A percentile compares a stretch with the other conserved stretches of the same genome.
phyloP scores from a whole-genome alignment of 345 rosid species.

The Xanthoceras sorbifolium region DNA sequence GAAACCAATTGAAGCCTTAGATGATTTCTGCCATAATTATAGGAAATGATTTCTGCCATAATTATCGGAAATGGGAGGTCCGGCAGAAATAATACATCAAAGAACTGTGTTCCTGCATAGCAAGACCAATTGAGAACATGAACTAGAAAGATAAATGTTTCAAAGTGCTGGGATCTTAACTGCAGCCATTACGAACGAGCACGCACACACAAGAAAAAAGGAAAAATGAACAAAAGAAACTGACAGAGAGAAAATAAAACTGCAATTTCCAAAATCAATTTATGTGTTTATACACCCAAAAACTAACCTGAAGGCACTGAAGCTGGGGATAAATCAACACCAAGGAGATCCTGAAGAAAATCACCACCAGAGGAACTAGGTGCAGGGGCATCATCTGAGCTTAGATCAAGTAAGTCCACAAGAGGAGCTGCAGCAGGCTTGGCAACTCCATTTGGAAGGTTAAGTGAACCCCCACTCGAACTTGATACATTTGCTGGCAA shows the following conservation, averaged over 20 bases:
- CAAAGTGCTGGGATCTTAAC: neutral
- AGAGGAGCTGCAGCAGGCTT: slow-evolving; percentile 76
- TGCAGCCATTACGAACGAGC: neutral
- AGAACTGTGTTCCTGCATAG: neutral
- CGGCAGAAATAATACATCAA: neutral
- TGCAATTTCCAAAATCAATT: slow-evolving; percentile 5
- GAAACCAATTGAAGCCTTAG: neutral
- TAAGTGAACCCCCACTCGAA: slow-evolving; percentile 57
- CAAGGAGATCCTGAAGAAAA: slow-evolving; percentile 91
- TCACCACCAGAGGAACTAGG: slow-evolving; percentile 81
- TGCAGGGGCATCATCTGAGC: slow-evolving; percentile 75
- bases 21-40: slow-evolving; percentile 7
- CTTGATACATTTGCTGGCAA: slow-evolving; percentile 70
- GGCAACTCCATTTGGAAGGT: slow-evolving; percentile 84
- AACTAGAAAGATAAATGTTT: neutral
- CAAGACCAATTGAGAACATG: slow-evolving; percentile 1
- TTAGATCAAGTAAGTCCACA: slow-evolving; percentile 82
- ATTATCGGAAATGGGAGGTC: slow-evolving; percentile 9
- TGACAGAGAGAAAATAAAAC: neutral
- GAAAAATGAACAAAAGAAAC: neutral
- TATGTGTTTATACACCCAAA: slow-evolving; percentile 11
- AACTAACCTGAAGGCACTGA: slow-evolving; percentile 66
- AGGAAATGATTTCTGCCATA: slow-evolving; percentile 2
- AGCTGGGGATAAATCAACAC: slow-evolving; percentile 68
- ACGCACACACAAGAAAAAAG: neutral